Evolutionary conservation across 2,329 filamentous ascomycete species (phyloP).

Genomic region (Achaetomium macrosporum): DNA sequence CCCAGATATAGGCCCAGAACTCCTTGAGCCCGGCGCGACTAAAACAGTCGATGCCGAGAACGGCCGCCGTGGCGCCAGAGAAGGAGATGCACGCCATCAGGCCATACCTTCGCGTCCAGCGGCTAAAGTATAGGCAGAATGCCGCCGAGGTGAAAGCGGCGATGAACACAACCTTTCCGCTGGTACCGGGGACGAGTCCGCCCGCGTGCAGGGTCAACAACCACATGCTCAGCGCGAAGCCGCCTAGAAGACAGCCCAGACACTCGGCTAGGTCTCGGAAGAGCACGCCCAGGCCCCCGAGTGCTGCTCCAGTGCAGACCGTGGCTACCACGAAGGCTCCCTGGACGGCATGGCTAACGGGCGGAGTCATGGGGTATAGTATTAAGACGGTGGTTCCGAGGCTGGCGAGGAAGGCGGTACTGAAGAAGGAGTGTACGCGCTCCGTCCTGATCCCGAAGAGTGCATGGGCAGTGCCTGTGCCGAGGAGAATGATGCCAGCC

Average conservation of each 20-base stretch:
- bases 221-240: slow-evolving; percentile 88
- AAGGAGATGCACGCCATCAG: slow-evolving; percentile 75
- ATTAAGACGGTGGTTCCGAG: slow-evolving; percentile 77
- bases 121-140: slow-evolving; percentile 73
- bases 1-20: slow-evolving; percentile 93
- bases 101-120: slow-evolving; percentile 69
- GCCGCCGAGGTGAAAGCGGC: slow-evolving; percentile 60
- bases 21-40: slow-evolving; percentile 87
- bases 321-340: slow-evolving; percentile 81
- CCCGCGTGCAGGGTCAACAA: slow-evolving; percentile 71
- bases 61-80: slow-evolving; percentile 68
- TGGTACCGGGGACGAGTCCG: slow-evolving; percentile 60
- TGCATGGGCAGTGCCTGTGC: slow-evolving; percentile 63
- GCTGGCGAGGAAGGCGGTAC: slow-evolving; percentile 65
- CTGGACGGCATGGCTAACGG: slow-evolving; percentile 69
- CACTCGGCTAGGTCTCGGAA: slow-evolving; percentile 78
- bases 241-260: slow-evolving; percentile 79
- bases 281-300: slow-evolving; percentile 68
- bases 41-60: slow-evolving; percentile 87
- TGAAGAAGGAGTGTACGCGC: slow-evolving; percentile 75
- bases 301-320: slow-evolving; percentile 63
- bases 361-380: slow-evolving; percentile 79
- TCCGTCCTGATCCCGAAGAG: slow-evolving; percentile 78
- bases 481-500: slow-evolving; percentile 68
- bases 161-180: slow-evolving; percentile 69